Evolutionary conservation across 257 asterid genomes (phyloP).

Genomic region (Solanum paucissectum): DNA sequence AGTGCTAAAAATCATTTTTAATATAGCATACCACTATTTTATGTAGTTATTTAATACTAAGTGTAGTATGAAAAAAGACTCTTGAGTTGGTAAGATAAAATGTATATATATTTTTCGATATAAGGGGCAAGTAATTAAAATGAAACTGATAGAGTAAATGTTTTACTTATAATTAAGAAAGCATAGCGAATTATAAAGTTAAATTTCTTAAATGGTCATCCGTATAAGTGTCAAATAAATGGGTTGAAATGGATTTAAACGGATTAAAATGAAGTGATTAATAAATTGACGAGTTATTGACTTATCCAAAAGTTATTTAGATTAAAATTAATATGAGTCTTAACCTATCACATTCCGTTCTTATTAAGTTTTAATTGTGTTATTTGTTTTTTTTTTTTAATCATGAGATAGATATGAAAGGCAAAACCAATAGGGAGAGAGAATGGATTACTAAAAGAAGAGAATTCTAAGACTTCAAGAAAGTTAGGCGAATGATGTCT

Average conservation of each 20-base stretch:
- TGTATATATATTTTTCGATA: neutral
- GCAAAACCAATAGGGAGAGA: neutral
- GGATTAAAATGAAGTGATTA: neutral
- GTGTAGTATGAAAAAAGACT: neutral
- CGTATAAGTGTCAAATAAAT: neutral
- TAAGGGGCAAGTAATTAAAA: neutral
- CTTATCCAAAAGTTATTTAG: neutral
- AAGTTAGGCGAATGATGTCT: neutral
- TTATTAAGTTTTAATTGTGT: neutral
- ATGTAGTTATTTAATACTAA: neutral
- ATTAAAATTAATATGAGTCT: neutral
- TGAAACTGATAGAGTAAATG: neutral
- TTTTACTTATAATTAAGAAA: neutral
- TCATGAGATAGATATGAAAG: neutral
- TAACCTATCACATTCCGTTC: neutral
- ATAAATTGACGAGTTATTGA: neutral
- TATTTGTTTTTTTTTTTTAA: neutral
- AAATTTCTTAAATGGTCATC: neutral
- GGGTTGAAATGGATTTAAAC: neutral
- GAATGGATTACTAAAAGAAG: neutral
- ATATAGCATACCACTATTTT: neutral
- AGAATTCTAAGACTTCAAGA: neutral
- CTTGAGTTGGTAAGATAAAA: neutral
- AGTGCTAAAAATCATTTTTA: neutral
- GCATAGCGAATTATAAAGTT: neutral